Percentiles rank a stretch among this genome's conserved stretches.
Evolutionary conservation across 2,329 filamentous ascomycete genomes (phyloP).

Genomic region (Fonsecaea pedrosoi): DNA sequence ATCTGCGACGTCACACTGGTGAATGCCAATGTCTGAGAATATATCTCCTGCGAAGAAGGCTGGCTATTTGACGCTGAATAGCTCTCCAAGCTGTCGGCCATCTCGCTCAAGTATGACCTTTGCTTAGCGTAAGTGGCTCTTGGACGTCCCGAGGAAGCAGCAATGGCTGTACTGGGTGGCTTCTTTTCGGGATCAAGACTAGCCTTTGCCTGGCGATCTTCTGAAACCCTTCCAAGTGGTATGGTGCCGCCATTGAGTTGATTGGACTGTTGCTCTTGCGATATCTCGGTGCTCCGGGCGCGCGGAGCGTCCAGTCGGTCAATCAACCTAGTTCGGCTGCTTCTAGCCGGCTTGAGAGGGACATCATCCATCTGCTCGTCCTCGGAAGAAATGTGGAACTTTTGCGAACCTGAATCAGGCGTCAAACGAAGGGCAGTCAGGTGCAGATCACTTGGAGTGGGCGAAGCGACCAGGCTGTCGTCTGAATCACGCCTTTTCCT

Average conservation of each 20-base stretch:
- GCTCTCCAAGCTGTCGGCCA: slow-evolving; percentile 45
- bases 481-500: slow-evolving; percentile 32
- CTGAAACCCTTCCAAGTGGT: slow-evolving; percentile 3
- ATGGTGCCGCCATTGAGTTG: slow-evolving; percentile 9
- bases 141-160: slow-evolving; percentile 17
- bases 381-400: slow-evolving; percentile 20
- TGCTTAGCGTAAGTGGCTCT: slow-evolving; percentile 63
- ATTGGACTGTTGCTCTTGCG: slow-evolving; percentile 7
- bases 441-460: slow-evolving; percentile 35
- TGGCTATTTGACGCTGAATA: slow-evolving; percentile 28
- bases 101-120: slow-evolving; percentile 65
- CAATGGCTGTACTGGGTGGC: slow-evolving; percentile 9
- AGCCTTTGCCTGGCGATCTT: neutral
- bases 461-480: slow-evolving; percentile 14
- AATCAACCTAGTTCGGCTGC: slow-evolving; percentile 30
- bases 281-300: slow-evolving; percentile 13
- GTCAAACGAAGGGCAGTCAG: slow-evolving; percentile 35
- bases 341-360: slow-evolving; percentile 4
- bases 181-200: slow-evolving; percentile 3
- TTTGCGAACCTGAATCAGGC: slow-evolving; percentile 23
- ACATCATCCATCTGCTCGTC: slow-evolving; percentile 30
- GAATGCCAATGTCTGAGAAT: slow-evolving; percentile 27
- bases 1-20: slow-evolving; percentile 27
- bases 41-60: slow-evolving; percentile 28
- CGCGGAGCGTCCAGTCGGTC: slow-evolving; percentile 37